Conservation (phyloP, 2,329 filamentous ascomycete genomes). For the Exophiala dermatitidis region DNA sequence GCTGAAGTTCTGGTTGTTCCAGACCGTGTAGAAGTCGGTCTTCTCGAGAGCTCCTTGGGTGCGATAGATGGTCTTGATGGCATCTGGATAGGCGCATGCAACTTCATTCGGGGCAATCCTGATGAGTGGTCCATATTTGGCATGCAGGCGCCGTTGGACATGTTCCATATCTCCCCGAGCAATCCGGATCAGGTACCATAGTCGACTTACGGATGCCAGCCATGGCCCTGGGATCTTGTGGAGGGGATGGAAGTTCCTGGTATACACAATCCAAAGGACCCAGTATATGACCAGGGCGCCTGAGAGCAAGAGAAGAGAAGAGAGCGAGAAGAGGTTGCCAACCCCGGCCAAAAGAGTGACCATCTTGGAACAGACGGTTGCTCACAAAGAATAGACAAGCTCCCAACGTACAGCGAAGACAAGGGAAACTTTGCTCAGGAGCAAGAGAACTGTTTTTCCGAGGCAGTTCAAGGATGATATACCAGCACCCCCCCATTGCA, state of each 20-base stretch:
- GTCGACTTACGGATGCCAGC: constrained; percentile 27
- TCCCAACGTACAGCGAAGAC: no score
- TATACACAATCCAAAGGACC: constrained; percentile 28
- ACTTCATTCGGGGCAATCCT: constrained; percentile 36
- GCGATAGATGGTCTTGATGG: constrained; percentile 28
- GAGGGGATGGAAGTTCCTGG: constrained; percentile 27
- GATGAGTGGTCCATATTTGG: constrained; percentile 29
- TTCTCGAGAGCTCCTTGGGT: constrained; percentile 20
- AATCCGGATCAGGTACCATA: constrained; percentile 28
- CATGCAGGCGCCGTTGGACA: constrained; percentile 24
- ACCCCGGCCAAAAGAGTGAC: neutral
- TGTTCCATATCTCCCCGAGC: constrained; percentile 25
- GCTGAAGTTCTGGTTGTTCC: constrained; percentile 21
- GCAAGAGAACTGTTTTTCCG: neutral
- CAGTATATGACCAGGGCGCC: constrained; percentile 15
- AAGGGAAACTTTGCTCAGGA: neutral
- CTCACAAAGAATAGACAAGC: no score
- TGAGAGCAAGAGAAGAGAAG: neutral
- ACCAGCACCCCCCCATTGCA: neutral
- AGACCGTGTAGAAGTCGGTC: constrained; percentile 30
- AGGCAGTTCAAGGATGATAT: neutral
- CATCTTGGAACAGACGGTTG: neutral
- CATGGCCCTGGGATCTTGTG: constrained; percentile 30
- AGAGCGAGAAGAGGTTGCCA: constrained; percentile 1
- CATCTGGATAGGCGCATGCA: constrained; percentile 25